phyloP scores from a whole-genome alignment of 169 alveolate genomes.

The Plasmodium gonderi region DNA sequence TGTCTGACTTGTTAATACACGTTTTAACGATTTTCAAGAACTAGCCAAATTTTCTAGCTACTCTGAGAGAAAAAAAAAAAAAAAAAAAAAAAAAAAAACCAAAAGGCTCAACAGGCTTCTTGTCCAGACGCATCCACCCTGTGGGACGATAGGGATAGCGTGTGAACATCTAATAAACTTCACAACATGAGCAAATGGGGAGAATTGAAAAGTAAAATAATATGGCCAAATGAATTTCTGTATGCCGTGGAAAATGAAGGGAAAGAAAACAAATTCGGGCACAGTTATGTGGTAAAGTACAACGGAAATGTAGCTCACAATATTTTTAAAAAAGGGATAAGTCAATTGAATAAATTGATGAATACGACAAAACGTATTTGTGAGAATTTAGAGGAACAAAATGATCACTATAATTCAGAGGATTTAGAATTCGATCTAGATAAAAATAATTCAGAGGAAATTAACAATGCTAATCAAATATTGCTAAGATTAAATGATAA shows the following conservation, averaged over 20 bases:
- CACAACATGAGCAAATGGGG: constrained; percentile 59
- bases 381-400: constrained; percentile 29
- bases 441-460: not conserved
- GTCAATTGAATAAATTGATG: constrained; percentile 16
- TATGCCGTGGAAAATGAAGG: constrained; percentile 69
- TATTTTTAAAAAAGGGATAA: constrained; percentile 22
- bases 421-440: not conserved
- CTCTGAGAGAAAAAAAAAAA: not conserved
- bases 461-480: constrained; percentile 61
- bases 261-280: constrained; percentile 41
- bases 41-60: not conserved
- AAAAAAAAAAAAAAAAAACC: not conserved
- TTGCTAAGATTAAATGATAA: constrained; percentile 48
- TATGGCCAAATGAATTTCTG: constrained; percentile 57
- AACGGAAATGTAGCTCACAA: constrained; percentile 49
- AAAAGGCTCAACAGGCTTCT: not conserved
- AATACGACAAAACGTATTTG: constrained; percentile 18
- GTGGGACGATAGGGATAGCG: not conserved
- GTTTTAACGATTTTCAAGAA: not conserved
- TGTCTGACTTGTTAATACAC: constrained; percentile 20
- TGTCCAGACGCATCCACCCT: not conserved
- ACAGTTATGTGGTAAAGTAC: constrained; percentile 55
- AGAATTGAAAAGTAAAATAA: not conserved
- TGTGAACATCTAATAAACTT: not conserved
- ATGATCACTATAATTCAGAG: not conserved